A percentile compares a stretch with the other conserved stretches of the same genome.
phyloP scores from a whole-genome alignment of 768 basidiomycete species.

The Sutorius australiensis region DNA sequence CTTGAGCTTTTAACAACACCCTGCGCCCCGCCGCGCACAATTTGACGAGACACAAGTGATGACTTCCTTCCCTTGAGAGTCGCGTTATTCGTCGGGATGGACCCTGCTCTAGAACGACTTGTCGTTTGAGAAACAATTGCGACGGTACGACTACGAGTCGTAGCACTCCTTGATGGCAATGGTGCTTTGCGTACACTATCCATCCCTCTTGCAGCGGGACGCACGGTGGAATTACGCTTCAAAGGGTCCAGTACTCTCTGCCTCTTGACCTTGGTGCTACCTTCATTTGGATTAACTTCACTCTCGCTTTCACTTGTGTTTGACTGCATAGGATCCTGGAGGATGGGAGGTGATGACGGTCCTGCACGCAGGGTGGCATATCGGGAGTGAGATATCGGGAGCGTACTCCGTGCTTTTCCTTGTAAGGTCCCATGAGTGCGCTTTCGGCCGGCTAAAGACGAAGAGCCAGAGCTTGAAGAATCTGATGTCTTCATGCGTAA shows the following conservation, averaged over 20 bases:
- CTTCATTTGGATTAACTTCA: constrained; percentile 6
- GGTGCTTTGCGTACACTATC: constrained; percentile 13
- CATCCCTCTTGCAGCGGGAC: constrained; percentile 17
- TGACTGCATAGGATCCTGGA: constrained; percentile 16
- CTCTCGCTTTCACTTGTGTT: constrained; percentile 22
- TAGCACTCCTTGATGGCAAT: constrained; percentile 8
- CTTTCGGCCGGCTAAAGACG: constrained; percentile 41
- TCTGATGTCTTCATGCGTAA: constrained; percentile 40
- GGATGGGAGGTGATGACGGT: constrained; percentile 1
- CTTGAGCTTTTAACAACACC: constrained; percentile 19
- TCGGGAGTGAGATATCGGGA: constrained; percentile 10
- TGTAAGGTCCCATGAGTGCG: constrained; percentile 26
- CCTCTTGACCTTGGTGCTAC: constrained; percentile 17
- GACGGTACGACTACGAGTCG: constrained; percentile 8
- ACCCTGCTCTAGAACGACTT: constrained; percentile 8
- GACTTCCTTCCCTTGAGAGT: constrained; percentile 16
- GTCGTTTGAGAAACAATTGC: constrained; percentile 9
- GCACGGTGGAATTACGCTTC: constrained; percentile 25
- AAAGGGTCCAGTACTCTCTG: constrained; percentile 26
- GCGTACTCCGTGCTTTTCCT: background rate
- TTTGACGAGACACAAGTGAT: constrained; percentile 7
- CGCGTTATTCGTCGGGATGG: constrained; percentile 6
- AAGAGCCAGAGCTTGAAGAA: constrained; percentile 38
- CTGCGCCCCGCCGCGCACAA: constrained; percentile 7
- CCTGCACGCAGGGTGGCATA: constrained; percentile 29